A percentile compares a stretch with the other conserved stretches of the same genome.
Conservation (phyloP, 306 rosid genomes). For the Vigna nakashimae region DNA sequence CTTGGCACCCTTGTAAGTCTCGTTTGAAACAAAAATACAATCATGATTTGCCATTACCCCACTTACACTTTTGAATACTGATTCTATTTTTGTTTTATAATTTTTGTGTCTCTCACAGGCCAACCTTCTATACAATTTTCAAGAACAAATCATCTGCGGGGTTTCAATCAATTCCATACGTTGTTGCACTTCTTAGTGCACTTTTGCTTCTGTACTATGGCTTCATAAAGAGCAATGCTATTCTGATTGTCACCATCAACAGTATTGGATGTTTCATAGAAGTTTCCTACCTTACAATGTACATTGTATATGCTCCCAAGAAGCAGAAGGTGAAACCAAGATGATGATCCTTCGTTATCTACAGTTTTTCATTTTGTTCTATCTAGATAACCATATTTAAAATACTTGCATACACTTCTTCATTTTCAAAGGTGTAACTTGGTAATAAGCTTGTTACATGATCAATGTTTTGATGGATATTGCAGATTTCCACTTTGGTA, state of each 20-base stretch:
- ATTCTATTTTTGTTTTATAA: no score
- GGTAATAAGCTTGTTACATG: not conserved
- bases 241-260: slow-evolving; percentile 65
- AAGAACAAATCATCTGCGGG: slow-evolving; percentile 72
- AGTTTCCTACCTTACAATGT: slow-evolving; percentile 51
- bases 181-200: slow-evolving; percentile 74
- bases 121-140: slow-evolving; percentile 70
- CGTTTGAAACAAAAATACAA: not conserved
- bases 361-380: not conserved
- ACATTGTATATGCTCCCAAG: slow-evolving; percentile 60
- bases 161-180: slow-evolving; percentile 72
- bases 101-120: slow-evolving; percentile 43
- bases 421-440: not conserved
- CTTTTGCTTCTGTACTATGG: slow-evolving; percentile 67
- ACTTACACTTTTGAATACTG: not conserved
- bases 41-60: not conserved
- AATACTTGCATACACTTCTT: not conserved
- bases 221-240: slow-evolving; percentile 61
- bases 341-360: not conserved
- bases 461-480: slow-evolving; percentile 28
- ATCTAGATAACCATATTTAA: not conserved
- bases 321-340: slow-evolving; percentile 55
- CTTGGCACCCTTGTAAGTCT: slow-evolving; percentile 75
- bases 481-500: slow-evolving; percentile 56
- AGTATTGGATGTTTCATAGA: slow-evolving; percentile 63